phyloP scores from a whole-genome alignment of 805 yeast genomes.

The Candida michaelii region DNA sequence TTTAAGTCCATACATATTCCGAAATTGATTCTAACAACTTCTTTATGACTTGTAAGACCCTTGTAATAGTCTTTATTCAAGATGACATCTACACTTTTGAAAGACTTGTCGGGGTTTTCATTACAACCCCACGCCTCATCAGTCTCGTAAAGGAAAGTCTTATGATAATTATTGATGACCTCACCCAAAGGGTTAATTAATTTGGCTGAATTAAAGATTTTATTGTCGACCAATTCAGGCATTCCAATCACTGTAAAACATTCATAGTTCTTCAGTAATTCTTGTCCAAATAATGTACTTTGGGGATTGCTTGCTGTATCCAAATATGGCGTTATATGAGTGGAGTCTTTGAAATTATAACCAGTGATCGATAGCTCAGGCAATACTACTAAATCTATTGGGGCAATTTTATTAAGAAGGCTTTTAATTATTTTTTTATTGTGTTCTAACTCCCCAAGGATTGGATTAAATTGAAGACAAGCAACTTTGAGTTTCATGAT shows the following conservation, averaged over 20 bases:
- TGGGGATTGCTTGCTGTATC: constrained; percentile 47
- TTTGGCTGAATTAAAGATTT: constrained; percentile 69
- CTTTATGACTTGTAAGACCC: constrained; percentile 15
- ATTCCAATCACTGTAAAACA: constrained; percentile 81
- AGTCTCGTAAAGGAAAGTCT: constrained; percentile 72
- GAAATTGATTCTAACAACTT: constrained; percentile 44
- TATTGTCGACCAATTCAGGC: constrained; percentile 54
- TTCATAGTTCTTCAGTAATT: constrained; percentile 45
- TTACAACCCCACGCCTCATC: constrained; percentile 79
- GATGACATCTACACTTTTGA: constrained; percentile 48
- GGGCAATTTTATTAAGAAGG: constrained; percentile 28
- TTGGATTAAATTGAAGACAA: constrained; percentile 66
- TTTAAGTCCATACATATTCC: constrained; percentile 96
- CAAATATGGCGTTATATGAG: constrained; percentile 56
- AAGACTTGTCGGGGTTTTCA: constrained; percentile 61
- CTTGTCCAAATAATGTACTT: constrained; percentile 56
- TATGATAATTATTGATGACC: constrained; percentile 65
- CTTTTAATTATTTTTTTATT: constrained; percentile 50
- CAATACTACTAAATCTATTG: constrained; percentile 63
- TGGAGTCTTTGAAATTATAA: constrained; percentile 57
- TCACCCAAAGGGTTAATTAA: constrained; percentile 61
- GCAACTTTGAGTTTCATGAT: constrained; percentile 57
- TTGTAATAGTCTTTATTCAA: constrained; percentile 20
- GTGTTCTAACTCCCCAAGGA: constrained; percentile 55
- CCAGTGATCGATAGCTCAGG: constrained; percentile 89